Evolutionary conservation across 805 yeast species (phyloP).

Genomic region (Candida awuae): DNA sequence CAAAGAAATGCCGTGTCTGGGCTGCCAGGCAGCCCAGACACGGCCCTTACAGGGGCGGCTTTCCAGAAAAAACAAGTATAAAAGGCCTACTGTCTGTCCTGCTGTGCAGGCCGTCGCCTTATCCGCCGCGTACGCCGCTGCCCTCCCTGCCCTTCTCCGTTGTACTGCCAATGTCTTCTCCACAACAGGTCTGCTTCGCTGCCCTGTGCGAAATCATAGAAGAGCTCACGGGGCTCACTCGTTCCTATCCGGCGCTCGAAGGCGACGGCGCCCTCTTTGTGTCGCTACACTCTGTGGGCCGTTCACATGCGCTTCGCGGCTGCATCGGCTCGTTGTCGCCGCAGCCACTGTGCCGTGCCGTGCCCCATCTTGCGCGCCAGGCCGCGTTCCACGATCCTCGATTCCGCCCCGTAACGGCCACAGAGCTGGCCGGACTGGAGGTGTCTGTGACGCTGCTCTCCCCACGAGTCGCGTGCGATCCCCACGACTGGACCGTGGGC

Average conservation of each 20-base stretch:
- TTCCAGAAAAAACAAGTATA: no score
- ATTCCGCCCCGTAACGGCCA: slow-evolving; percentile 51
- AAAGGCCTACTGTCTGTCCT: no score
- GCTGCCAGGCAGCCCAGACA: no score
- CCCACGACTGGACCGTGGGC: slow-evolving; percentile 75
- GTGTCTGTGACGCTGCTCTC: neutral
- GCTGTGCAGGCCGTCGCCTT: no score
- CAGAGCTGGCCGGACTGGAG: slow-evolving; percentile 38
- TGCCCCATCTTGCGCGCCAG: slow-evolving; percentile 44
- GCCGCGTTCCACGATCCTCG: slow-evolving; percentile 77
- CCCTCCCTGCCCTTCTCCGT: no score
- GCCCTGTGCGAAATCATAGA: no score
- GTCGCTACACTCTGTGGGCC: neutral
- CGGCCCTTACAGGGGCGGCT: no score
- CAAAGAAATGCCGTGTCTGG: no score
- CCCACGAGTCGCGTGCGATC: slow-evolving; percentile 32
- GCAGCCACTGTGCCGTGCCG: neutral
- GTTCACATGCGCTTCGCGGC: slow-evolving; percentile 51
- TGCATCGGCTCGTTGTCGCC: slow-evolving; percentile 83
- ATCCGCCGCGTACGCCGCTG: no score
- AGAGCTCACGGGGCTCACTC: no score
- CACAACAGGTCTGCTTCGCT: no score
- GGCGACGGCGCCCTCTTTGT: neutral
- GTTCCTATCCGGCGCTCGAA: neutral
- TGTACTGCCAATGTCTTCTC: no score